Conservation (phyloP, 176 grass and related monocot species). For the Alopecurus myosuroides region DNA sequence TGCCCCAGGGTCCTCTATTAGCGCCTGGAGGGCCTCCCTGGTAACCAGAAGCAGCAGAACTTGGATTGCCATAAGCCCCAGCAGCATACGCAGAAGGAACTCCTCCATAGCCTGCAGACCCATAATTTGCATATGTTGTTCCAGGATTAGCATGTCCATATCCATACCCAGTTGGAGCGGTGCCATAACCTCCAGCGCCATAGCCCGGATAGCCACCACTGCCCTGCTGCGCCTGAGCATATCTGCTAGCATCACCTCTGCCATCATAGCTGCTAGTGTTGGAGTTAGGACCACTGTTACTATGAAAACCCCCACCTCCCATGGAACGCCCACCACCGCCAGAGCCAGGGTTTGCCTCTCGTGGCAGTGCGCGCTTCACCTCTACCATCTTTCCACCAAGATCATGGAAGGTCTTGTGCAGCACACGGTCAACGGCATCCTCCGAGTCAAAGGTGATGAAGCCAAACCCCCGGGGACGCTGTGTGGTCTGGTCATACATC, state of each 20-base stretch:
- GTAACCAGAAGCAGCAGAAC: conserved; percentile 50
- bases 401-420: conserved; percentile 97
- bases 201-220: conserved; percentile 63
- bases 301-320: conserved; percentile 60
- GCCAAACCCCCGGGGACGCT: conserved; percentile 85
- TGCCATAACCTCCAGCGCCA: conserved; percentile 57
- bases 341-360: conserved; percentile 74
- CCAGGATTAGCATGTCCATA: conserved; percentile 72
- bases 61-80: conserved; percentile 63
- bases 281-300: conserved; percentile 41
- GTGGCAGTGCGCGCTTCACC: conserved; percentile 86
- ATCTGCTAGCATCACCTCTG: conserved; percentile 69
- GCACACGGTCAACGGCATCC: conserved; percentile 77
- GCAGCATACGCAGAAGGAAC: conserved; percentile 56
- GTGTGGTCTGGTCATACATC: conserved; percentile 97
- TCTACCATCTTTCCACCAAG: conserved; percentile 86
- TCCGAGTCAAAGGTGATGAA: conserved; percentile 94
- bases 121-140: conserved; percentile 74
- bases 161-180: conserved; percentile 67
- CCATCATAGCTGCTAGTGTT: conserved; percentile 77
- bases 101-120: conserved; percentile 63
- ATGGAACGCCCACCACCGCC: conserved; percentile 42
- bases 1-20: conserved; percentile 75
- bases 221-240: conserved; percentile 54
- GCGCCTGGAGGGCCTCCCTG: conserved; percentile 53